A percentile compares a stretch with the other conserved stretches of the same genome.
Conservation (phyloP, 2,329 filamentous ascomycete species). For the Fusarium sp. region DNA sequence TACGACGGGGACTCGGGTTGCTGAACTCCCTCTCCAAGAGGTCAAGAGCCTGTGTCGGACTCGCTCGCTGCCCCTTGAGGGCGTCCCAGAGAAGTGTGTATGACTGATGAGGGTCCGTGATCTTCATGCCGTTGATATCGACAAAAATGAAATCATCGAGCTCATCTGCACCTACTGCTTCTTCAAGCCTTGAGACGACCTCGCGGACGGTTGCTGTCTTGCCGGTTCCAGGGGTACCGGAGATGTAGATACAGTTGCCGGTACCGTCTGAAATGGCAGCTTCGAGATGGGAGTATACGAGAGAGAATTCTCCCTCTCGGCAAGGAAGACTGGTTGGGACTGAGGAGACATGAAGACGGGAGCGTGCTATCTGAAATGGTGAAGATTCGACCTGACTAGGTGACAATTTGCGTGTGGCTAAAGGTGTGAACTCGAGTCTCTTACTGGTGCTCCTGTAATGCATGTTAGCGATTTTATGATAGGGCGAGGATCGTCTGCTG, state of each 20-base stretch:
- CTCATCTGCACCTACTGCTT: constrained; percentile 88
- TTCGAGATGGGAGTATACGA: constrained; percentile 93
- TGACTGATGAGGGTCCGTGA: constrained; percentile 96
- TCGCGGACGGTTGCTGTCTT: constrained; percentile 98
- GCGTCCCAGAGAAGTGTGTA: constrained; percentile 97
- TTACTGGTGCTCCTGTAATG: constrained; percentile 67
- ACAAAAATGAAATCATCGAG: constrained; percentile 99
- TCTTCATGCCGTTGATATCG: constrained; percentile 99
- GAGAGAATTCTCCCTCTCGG: constrained; percentile 88
- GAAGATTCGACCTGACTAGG: constrained; percentile 80
- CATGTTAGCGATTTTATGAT: constrained; percentile 36
- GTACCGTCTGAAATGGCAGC: constrained; percentile 93
- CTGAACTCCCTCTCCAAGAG: constrained; percentile 93
- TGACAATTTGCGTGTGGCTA: constrained; percentile 88
- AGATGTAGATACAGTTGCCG: constrained; percentile 98
- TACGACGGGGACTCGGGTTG: constrained; percentile 86
- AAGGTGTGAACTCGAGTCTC: constrained; percentile 91
- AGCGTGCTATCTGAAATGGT: constrained; percentile 91
- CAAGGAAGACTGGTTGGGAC: constrained; percentile 91
- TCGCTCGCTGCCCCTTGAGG: constrained; percentile 90
- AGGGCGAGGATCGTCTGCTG: neutral
- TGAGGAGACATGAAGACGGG: constrained; percentile 90
- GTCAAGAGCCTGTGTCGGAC: constrained; percentile 89
- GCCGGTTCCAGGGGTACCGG: constrained; percentile 95
- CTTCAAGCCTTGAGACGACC: constrained; percentile 88